Evolutionary conservation across 306 rosid species (phyloP), one percentile per base, ranked within the genome.

Genomic region (Mimosa bimucronata): DNA sequence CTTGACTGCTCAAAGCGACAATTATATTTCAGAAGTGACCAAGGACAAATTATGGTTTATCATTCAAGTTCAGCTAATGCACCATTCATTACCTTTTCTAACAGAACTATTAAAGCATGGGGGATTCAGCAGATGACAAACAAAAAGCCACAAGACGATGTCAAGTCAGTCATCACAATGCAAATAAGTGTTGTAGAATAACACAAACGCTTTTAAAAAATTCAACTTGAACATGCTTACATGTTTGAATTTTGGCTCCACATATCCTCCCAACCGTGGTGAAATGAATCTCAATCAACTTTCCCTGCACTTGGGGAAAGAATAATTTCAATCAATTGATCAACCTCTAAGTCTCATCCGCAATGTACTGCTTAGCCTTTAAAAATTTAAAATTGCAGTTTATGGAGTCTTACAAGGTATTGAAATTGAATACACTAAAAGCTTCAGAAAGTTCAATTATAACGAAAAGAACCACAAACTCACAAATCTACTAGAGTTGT

Each of bases 401-500:
- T 14, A 12, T 19, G 61, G 68, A 58, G 52, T 44, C 50, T 64
- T 48, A 16, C 31, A 61, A 71, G 38, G 28, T 68, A 57, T n/a
- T 41, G 76, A 30, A 81, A 83, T 21, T 1, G 38, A 73, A 79
- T 29, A 53, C 71, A 81, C 44, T 29, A 79, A 71, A 31, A 57
- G 74, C 77, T 42, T 37, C 29, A 81, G 58, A 25, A 53, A 66
- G 60, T 34, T 61, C 55, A 44, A 42, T 60, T 16, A 79, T 21
- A 79, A 57, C 41, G 79, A 78, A 80, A 85, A 62, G 57, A 84
- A 84, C 70, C 46, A 77, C 58, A 79, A 83, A 93, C 99, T 87
- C 86, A 96, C 99, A 83, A 91, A 93, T 93, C 99, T 85, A 86
- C 99, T 96, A 80, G 98, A 90, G 81, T 96, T 93, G 83, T 85